Conservation (phyloP, 192 early-diverging fungal genomes). For the Paraglomus brasilianum region DNA sequence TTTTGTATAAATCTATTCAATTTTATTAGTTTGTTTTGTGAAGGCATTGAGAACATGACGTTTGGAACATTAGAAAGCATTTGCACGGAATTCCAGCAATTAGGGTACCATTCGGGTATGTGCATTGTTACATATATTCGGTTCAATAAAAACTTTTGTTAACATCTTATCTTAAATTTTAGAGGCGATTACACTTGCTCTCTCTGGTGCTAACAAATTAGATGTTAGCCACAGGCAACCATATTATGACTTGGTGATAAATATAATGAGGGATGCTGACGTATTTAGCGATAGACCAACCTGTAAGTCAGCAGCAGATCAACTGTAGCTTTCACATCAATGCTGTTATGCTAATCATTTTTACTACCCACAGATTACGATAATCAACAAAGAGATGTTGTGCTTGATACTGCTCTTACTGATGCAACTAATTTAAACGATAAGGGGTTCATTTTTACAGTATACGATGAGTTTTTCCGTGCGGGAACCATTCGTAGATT, state of each 20-base stretch:
- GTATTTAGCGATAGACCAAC: constrained; percentile 16
- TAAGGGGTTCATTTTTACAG: constrained; percentile 21
- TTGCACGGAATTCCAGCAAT: constrained; percentile 21
- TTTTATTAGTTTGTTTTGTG: constrained; percentile 14
- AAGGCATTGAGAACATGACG: constrained; percentile 24
- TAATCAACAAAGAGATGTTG: neutral
- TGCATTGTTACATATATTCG: neutral
- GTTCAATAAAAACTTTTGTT: neutral
- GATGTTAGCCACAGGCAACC: neutral
- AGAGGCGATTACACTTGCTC: constrained; percentile 25
- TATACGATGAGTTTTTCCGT: constrained; percentile 27
- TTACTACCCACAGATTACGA: too few species aligned
- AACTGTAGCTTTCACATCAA: too few species aligned
- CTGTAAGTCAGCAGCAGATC: neutral
- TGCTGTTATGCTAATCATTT: too few species aligned
- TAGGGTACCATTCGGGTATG: constrained; percentile 20
- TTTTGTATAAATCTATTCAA: neutral
- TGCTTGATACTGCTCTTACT: constrained; percentile 24
- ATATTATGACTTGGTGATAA: constrained; percentile 14
- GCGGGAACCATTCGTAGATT: constrained; percentile 19
- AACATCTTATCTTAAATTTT: neutral
- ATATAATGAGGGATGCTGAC: constrained; percentile 10
- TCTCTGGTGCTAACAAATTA: neutral
- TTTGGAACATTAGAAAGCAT: constrained; percentile 29
- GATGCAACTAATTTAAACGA: constrained; percentile 16